Evolutionary conservation across 495 filamentous ascomycete species (phyloP), one percentile per base, ranked within the genome.

Genomic region (Penicillium pancosmium): DNA sequence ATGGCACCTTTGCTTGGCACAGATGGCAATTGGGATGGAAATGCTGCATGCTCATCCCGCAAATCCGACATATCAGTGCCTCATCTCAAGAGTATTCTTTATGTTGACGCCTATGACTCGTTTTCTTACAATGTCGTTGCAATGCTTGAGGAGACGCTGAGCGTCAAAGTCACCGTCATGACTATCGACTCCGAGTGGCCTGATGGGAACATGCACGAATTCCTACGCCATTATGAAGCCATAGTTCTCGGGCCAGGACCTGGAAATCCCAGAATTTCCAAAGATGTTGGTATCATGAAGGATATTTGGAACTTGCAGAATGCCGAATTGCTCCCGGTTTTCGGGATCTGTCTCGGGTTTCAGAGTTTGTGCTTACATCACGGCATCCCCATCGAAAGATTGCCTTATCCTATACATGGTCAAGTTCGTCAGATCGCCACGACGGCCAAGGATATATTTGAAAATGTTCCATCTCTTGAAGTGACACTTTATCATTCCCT

Each of bases 21-120:
- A 19, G 46, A 48, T 48, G 15, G 21, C 10, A 59, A 47, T 56
- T 75, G 69, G 71, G 63, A 65, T 49, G 59, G 56, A 16, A 18
- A 18, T 16, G 33, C 44, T 38, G 56, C 52, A 12, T 48, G 36
- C 25, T 35, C 57, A 50, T 54, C 51, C 3, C 31, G 18, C 15
- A 23, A 40, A n/a, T 19, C 60, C 31, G 48, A 18, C 12, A 23
- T 16, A 41, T 54, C 51, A 25, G 36, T 16, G 52, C 33, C 44
- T 1, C 46, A 56, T 13, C 50, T 50, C 38, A 79, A 72, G 41
- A 82, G 76, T 47, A 85, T 97, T 52, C 84, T 98, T 46, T 92
- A 94, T 71, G 74, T 98, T 44, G 94, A 98, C 69, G 91, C 92
- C 52, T 95, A 96, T 67, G 94, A 97, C 74, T 97, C 93, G 53